Evolutionary conservation across 2,329 filamentous ascomycete species (phyloP).

Genomic region (Cladorrhinum sp.): DNA sequence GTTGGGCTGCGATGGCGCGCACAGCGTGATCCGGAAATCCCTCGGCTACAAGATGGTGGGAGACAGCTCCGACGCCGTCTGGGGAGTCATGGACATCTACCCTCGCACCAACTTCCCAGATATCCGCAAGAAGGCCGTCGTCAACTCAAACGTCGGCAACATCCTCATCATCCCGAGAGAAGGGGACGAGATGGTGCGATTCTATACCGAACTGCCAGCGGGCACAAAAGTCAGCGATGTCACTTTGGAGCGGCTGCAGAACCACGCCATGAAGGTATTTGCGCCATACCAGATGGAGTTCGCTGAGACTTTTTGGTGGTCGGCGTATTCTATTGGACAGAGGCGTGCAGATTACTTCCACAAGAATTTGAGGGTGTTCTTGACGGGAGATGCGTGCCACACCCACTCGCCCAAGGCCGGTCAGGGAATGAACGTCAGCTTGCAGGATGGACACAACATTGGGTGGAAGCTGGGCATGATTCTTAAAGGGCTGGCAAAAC

Average conservation of each 20-base stretch:
- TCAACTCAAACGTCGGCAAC: conserved; percentile 53
- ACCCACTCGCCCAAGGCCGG: conserved; percentile 66
- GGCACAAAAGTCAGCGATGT: conserved; percentile 50
- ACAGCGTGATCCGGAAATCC: conserved; percentile 48
- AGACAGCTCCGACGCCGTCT: conserved; percentile 54
- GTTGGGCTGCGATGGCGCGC: conserved; percentile 48
- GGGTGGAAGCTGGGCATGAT: conserved; percentile 57
- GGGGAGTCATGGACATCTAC: conserved; percentile 56
- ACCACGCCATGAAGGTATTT: conserved; percentile 51
- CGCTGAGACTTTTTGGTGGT: conserved; percentile 59
- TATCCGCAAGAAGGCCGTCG: conserved; percentile 53
- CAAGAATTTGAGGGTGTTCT: conserved; percentile 53
- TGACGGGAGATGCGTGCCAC: conserved; percentile 64
- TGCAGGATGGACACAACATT: conserved; percentile 63
- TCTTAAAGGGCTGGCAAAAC: conserved; percentile 41
- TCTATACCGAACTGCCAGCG: conserved; percentile 58
- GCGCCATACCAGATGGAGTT: conserved; percentile 53
- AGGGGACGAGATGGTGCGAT: conserved; percentile 53
- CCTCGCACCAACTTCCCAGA: conserved; percentile 59
- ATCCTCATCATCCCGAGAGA: conserved; percentile 62
- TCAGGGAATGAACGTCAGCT: conserved; percentile 58
- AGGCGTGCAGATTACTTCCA: conserved; percentile 58
- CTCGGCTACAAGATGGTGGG: conserved; percentile 58
- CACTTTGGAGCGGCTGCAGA: conserved; percentile 51
- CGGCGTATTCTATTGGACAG: conserved; percentile 61